phyloP scores from a whole-genome alignment of 306 rosid species.

The Dryas alaskensis region DNA sequence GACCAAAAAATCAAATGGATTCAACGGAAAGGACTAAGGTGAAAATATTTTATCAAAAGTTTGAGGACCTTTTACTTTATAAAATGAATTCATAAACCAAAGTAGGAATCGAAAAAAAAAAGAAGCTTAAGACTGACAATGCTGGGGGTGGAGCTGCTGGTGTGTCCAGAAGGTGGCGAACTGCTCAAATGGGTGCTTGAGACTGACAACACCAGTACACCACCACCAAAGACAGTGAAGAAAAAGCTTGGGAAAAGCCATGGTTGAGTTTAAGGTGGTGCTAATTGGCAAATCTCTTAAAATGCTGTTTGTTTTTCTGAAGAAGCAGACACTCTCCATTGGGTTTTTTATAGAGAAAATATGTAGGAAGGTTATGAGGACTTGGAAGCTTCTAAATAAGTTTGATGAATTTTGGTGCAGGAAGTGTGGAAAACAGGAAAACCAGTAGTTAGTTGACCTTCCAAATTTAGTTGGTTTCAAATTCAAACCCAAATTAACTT shows the following conservation, averaged over 20 bases:
- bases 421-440: neutral
- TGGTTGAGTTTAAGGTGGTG: constrained; percentile 6
- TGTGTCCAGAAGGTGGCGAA: constrained; percentile 22
- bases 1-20: too few relatives aligned
- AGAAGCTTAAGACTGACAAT: neutral
- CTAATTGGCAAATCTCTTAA: neutral
- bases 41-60: too few relatives aligned
- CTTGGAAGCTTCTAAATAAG: neutral
- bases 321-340: neutral
- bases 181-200: constrained; percentile 2
- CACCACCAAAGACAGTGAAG: neutral
- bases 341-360: constrained; percentile 2
- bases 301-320: neutral
- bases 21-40: too few relatives aligned
- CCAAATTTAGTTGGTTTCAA: neutral
- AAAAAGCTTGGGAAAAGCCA: constrained; percentile 4
- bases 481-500: neutral
- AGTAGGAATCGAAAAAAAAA: too few relatives aligned
- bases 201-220: neutral
- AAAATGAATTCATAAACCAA: too few relatives aligned
- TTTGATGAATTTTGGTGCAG: constrained; percentile 8
- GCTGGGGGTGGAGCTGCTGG: constrained; percentile 5
- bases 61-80: too few relatives aligned
- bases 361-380: neutral
- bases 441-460: neutral